phyloP scores from a whole-genome alignment of 2,329 filamentous ascomycete species.

The Trichoderma atroviride region DNA sequence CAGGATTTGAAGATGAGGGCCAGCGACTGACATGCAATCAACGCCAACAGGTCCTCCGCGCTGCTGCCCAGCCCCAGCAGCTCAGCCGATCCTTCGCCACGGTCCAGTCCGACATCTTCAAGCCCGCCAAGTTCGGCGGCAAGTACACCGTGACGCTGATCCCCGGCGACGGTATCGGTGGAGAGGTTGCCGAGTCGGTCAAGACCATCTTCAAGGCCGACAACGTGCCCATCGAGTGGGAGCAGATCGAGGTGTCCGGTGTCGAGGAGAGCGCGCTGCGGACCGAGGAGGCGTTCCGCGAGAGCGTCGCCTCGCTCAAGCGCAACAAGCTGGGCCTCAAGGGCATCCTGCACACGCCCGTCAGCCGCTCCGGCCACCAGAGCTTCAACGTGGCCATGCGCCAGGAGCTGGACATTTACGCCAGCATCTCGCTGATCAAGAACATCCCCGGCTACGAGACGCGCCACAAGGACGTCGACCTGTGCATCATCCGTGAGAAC shows the following conservation, averaged over 20 bases:
- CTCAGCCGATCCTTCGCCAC: slow-evolving; percentile 70
- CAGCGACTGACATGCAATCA: slow-evolving; percentile 33
- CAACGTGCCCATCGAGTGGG: slow-evolving; percentile 98
- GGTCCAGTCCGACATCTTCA: slow-evolving; percentile 93
- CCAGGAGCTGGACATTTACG: slow-evolving; percentile 99
- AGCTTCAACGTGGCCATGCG: slow-evolving; percentile 99
- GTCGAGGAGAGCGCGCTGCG: slow-evolving; percentile 80
- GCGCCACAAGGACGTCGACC: slow-evolving; percentile 93
- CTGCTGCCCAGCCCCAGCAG: slow-evolving; percentile 51
- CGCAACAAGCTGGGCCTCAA: slow-evolving; percentile 99
- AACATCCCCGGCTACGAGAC: slow-evolving; percentile 99
- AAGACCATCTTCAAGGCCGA: slow-evolving; percentile 99
- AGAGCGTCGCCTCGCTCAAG: slow-evolving; percentile 92
- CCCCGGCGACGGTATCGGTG: slow-evolving; percentile 97
- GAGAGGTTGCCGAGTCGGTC: slow-evolving; percentile 95
- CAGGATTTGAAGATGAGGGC: neutral
- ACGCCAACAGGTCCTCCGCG: slow-evolving; percentile 53
- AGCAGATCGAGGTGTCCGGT: slow-evolving; percentile 94
- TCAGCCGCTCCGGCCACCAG: slow-evolving; percentile 95
- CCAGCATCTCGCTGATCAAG: slow-evolving; percentile 96
- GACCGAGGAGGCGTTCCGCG: slow-evolving; percentile 92
- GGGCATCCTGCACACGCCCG: slow-evolving; percentile 97
- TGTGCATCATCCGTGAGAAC: slow-evolving; percentile 99
- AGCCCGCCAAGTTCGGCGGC: slow-evolving; percentile 97
- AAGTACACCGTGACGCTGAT: slow-evolving; percentile 99